Evolutionary conservation across 768 basidiomycete species (phyloP).

Genomic region (Leccinum imitatum): DNA sequence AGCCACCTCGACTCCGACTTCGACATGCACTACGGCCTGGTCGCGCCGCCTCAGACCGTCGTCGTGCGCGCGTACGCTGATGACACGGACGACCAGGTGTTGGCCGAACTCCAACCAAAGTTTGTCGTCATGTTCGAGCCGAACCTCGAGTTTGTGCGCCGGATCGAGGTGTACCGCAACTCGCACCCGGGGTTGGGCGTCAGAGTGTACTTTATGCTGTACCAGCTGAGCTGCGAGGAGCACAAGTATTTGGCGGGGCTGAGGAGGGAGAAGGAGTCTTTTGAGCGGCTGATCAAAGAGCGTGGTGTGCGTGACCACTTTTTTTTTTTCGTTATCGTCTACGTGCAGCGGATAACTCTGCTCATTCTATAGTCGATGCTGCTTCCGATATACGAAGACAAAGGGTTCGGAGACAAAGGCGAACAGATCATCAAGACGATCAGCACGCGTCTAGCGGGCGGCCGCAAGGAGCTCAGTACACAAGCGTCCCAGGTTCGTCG

Average conservation of each 20-base stretch:
- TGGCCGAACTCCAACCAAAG: conserved; percentile 84
- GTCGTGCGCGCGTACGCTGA: conserved; percentile 87
- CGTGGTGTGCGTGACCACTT: conserved; percentile 61
- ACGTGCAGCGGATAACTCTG: neutral
- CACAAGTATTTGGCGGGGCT: conserved; percentile 91
- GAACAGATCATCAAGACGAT: conserved; percentile 78
- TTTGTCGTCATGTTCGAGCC: conserved; percentile 98
- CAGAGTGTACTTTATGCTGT: conserved; percentile 95
- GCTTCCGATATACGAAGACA: conserved; percentile 74
- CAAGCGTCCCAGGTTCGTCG: conserved; percentile 62
- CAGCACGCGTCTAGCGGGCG: conserved; percentile 84
- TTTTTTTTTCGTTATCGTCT: neutral
- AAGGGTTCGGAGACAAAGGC: conserved; percentile 37
- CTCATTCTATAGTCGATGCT: conserved; percentile 73
- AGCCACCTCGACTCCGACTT: conserved; percentile 54
- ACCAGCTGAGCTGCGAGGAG: conserved; percentile 90
- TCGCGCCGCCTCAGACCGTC: conserved; percentile 76
- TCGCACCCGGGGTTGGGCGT: conserved; percentile 80
- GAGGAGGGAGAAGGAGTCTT: conserved; percentile 89
- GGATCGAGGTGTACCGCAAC: conserved; percentile 91
- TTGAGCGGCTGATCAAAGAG: conserved; percentile 90
- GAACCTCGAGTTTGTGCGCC: conserved; percentile 86
- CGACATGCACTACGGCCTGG: conserved; percentile 75
- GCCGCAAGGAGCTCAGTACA: conserved; percentile 60
- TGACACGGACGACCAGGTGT: conserved; percentile 86